A percentile compares a stretch with the other conserved stretches of the same genome.
phyloP scores from a whole-genome alignment of 768 basidiomycete genomes.

The Amanita inopinata region DNA sequence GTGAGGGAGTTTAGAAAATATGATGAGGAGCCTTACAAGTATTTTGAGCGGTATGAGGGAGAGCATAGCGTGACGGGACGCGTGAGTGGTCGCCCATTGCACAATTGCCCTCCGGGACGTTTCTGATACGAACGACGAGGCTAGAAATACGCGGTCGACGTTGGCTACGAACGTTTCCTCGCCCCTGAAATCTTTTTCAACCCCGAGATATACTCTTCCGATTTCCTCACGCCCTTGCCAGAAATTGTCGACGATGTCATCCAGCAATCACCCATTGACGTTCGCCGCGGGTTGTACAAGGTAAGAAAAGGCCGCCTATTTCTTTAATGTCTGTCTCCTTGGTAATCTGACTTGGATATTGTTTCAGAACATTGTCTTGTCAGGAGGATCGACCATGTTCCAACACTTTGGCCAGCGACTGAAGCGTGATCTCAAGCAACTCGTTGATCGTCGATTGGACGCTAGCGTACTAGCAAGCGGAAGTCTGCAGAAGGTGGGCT shows the following conservation, averaged over 20 bases:
- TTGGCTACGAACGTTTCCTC: constrained; percentile 98
- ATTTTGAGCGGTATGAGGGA: constrained; percentile 89
- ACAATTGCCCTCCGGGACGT: neutral
- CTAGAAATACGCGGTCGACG: constrained; percentile 88
- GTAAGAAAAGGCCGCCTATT: constrained; percentile 26
- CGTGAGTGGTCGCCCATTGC: constrained; percentile 35
- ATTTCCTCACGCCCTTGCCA: constrained; percentile 93
- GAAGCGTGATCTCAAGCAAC: constrained; percentile 88
- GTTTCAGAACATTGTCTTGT: constrained; percentile 86
- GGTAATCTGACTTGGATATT: neutral
- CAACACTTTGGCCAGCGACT: constrained; percentile 96
- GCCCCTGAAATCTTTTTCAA: constrained; percentile 99
- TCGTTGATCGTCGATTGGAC: constrained; percentile 87
- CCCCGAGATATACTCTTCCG: constrained; percentile 96
- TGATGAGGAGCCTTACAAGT: constrained; percentile 90
- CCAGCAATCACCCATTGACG: constrained; percentile 93
- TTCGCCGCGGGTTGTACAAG: constrained; percentile 94
- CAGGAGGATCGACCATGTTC: constrained; percentile 98
- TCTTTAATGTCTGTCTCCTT: neutral
- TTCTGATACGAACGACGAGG: neutral
- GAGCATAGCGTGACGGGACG: constrained; percentile 89
- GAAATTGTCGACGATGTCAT: constrained; percentile 96
- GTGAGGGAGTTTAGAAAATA: constrained; percentile 99
- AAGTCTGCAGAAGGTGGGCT: constrained; percentile 58
- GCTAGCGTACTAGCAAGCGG: constrained; percentile 68